Evolutionary conservation across 2,329 filamentous ascomycete species (phyloP).

Genomic region (Cryphonectria naterciae): DNA sequence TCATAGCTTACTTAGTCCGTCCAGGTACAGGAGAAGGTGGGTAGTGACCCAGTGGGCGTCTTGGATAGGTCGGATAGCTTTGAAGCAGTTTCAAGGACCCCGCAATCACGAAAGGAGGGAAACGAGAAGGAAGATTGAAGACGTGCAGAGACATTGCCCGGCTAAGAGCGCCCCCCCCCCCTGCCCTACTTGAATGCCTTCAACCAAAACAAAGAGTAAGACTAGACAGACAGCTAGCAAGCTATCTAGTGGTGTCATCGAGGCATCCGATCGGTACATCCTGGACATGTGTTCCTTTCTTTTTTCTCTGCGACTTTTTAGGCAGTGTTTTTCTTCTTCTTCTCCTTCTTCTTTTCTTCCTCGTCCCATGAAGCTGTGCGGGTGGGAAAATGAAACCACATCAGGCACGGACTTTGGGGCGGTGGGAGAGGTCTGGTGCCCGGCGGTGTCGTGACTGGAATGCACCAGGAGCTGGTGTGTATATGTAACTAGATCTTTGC

Average conservation of each 20-base stretch:
- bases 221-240: neutral
- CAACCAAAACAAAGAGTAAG: neutral
- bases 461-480: neutral
- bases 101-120: too few species aligned
- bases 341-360: too few species aligned
- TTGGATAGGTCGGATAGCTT: too few species aligned
- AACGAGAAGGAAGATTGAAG: neutral
- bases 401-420: neutral
- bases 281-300: too few species aligned
- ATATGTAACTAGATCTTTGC: neutral
- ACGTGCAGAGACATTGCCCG: neutral
- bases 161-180: neutral
- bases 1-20: too few species aligned
- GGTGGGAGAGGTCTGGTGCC: neutral
- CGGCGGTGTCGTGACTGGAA: neutral
- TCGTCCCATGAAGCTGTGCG: neutral
- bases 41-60: too few species aligned
- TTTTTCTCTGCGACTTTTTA: neutral
- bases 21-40: too few species aligned
- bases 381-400: neutral
- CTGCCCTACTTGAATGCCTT: neutral
- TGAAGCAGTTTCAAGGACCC: too few species aligned
- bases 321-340: neutral
- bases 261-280: neutral
- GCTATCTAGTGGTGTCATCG: neutral